Base-by-base conservation (phyloP, 768 basidiomycete species). In the Tricholoma saponaceum region DNA sequence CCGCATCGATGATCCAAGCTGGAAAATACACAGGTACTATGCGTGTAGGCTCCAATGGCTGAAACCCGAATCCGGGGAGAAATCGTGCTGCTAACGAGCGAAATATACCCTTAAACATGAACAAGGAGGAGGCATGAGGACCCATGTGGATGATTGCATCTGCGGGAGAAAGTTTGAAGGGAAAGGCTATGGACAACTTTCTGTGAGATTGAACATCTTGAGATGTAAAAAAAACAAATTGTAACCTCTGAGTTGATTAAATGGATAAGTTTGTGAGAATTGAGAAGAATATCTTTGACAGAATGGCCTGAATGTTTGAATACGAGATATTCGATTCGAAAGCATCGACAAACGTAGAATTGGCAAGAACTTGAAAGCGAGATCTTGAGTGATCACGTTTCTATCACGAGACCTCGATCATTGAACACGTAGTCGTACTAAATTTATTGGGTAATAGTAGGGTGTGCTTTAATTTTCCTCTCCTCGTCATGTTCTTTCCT, bases 11-110 rank as follows among this genome's bases (percentile, higher is more conserved):
- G 28, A 83, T 72, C 86, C 86, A 89, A 10, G 75, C 78, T 3
- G 86, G 86, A 52, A 85, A 80, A 64, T 87, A 89, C 2, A 84
- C 69, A 6, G 84, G 78, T 47, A 76, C 70, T 23, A 83, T 73
- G 22, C 75, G 77, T 12, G 69, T 66, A 22, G 85, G 84, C 50
- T 64, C 74, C 4, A 79, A 58, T 51, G 75, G 70, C 41, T 71
- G 66, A 59, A 75, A 72, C 4, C 75, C 75, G 28, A 74, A 65
- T 22, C 63, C 65, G 2, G 78, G 76, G 26, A 83, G 61, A 52
- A 68, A 67, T 26, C 71, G 70, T 16, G 76, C 73, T 37, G 75
- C 64, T 1, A 67, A 60, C 0, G 70, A 78, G 59, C 61, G 66
- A 12, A 69, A 33, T 0, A 70, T 46, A 4, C 60, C 62, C 23